phyloP scores from a whole-genome alignment of 2,329 filamentous ascomycete genomes.

The Exserohilum turcica region DNA sequence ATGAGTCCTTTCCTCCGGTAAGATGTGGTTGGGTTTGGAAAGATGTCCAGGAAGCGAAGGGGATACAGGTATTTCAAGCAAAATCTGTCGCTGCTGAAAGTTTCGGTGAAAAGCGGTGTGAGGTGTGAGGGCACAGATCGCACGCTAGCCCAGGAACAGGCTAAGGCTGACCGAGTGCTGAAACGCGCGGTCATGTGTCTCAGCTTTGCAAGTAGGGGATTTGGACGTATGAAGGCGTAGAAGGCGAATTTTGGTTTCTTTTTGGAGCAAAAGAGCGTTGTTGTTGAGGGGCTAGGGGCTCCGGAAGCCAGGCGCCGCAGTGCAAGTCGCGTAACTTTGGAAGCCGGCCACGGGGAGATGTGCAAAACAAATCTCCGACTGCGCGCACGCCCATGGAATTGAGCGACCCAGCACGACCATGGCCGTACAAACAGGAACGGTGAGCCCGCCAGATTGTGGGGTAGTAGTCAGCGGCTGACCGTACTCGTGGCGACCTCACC shows the following conservation, averaged over 20 bases:
- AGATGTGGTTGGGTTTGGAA: conserved; percentile 11
- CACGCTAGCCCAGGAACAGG: conserved; percentile 33
- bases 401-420: conserved; percentile 14
- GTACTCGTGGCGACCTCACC: conserved; percentile 15
- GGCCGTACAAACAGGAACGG: conserved; percentile 18
- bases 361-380: conserved; percentile 13
- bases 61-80: conserved; percentile 31
- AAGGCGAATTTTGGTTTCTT: not conserved
- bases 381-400: conserved; percentile 11
- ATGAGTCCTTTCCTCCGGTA: conserved; percentile 18
- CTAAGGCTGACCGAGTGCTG: conserved; percentile 36
- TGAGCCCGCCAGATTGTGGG: conserved; percentile 25
- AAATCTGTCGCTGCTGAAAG: conserved; percentile 32
- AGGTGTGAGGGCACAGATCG: conserved; percentile 43
- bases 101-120: conserved; percentile 46
- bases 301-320: not conserved
- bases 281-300: conserved; percentile 7
- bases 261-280: conserved; percentile 1
- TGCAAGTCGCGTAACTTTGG: conserved; percentile 1
- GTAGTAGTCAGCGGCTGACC: conserved; percentile 22
- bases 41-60: conserved; percentile 14
- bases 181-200: conserved; percentile 44
- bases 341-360: conserved; percentile 4
- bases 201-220: conserved; percentile 17
- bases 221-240: conserved; percentile 4